Base-by-base conservation (phyloP, 2,329 filamentous ascomycete genomes). In the Sclerotinia glacialis region DNA sequence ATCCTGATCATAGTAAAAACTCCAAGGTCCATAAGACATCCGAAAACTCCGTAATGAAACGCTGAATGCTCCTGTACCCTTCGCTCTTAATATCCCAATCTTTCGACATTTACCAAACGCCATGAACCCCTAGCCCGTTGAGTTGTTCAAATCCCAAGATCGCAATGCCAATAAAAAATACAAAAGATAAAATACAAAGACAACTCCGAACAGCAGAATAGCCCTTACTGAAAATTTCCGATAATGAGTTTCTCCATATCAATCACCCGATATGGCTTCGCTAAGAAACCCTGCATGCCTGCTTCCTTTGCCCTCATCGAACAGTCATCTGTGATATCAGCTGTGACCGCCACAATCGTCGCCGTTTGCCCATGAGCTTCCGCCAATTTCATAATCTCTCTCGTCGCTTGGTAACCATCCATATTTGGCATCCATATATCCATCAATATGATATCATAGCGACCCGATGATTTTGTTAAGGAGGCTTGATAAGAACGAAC, bases 361-460 rank as follows among this genome's bases (percentile, higher is more conserved):
- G 70, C 69, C 1, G 50, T 66, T n/a, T 69, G 66, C n/a, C 67
- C 69, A 47, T 67, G 55, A 12, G 63, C 28, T 16, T 61, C 55
- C 0, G 74, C 72, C 6, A 77, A 40, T 5, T 72, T 77, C 14
- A 89, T 77, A 53, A 91, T 91, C 56, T 81, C 79, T 71, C 84
- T 81, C 0, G 88, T 85, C 2, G 89, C 89, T 73, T 90, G 85
- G 70, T 89, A 91, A 1, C 89, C 89, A 73, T 91, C 88, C 81
- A 91, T 87, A 70, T 86, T 80, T 0, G 89, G 89, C 74, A 91
- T 91, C 89, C 89, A 91, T 12, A 91, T 81, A 76, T 91, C 89
- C 89, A 91, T 91, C 53, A 91, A 78, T 31, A 91, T 81, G 2
- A 89, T 82, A 72, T 90, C 84, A 66, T 90, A 84, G 3, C 77